phyloP scores from a whole-genome alignment of 73 alveolate species.

The Tetrahymena borealis region DNA sequence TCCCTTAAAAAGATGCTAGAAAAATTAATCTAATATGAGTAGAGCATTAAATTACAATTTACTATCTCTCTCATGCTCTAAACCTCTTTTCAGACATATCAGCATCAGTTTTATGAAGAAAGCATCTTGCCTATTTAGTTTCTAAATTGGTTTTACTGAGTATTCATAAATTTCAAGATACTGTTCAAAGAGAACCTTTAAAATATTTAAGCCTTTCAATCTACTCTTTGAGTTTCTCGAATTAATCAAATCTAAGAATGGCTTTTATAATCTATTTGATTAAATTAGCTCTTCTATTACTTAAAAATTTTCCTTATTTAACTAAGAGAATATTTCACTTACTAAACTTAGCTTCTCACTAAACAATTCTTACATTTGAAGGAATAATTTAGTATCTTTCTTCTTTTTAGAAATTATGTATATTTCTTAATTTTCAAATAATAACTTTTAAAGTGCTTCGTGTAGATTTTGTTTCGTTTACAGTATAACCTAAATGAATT shows the following conservation, averaged over 20 bases:
- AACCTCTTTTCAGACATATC: not conserved
- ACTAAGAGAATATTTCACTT: not conserved
- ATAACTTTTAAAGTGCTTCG: not conserved
- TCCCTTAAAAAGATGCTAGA: not conserved
- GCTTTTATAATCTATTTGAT: not conserved
- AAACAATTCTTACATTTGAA: not conserved
- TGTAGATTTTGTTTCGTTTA: not conserved
- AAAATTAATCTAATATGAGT: not conserved
- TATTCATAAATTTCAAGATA: not conserved
- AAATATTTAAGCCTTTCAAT: not conserved
- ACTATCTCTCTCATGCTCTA: not conserved
- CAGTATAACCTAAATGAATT: slow-evolving; percentile 5
- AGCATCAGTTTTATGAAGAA: not conserved
- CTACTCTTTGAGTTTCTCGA: not conserved
- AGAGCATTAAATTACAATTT: not conserved
- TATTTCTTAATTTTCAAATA: not conserved
- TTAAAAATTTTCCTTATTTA: not conserved
- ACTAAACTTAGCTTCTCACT: not conserved
- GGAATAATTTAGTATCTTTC: not conserved
- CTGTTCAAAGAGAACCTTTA: not conserved
- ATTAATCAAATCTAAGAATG: not conserved
- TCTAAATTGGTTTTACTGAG: not conserved
- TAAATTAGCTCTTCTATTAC: not conserved
- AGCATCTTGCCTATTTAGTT: not conserved
- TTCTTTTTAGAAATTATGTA: not conserved